Evolutionary conservation across 148 eudicot genomes (phyloP).

Genomic region (Chenopodium formosanum): DNA sequence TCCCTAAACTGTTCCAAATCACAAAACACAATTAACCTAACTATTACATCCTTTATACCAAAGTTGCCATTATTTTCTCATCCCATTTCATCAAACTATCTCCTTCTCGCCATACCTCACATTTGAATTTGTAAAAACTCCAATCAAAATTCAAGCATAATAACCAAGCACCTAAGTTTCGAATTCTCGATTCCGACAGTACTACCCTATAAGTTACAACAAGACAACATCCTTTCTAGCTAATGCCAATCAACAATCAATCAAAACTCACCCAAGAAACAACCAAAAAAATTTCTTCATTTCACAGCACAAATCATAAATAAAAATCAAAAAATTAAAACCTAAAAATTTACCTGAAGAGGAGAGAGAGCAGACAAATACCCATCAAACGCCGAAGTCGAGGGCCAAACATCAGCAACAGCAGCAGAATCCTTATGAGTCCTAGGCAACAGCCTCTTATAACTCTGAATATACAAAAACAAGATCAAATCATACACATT

Average conservation of each 20-base stretch:
- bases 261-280: neutral
- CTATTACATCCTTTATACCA: neutral
- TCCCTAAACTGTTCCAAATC: neutral
- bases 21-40: neutral
- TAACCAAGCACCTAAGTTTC: neutral
- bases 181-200: neutral
- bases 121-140: neutral
- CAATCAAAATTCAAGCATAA: neutral
- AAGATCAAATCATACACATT: slow-evolving; percentile 73
- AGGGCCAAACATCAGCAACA: slow-evolving; percentile 95
- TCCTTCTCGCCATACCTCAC: neutral
- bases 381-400: slow-evolving; percentile 91
- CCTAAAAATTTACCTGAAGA: slow-evolving; percentile 52
- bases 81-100: neutral
- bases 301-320: neutral
- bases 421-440: slow-evolving; percentile 86
- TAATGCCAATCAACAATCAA: neutral
- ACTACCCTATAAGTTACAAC: neutral
- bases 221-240: neutral
- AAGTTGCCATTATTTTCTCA: neutral
- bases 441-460: slow-evolving; percentile 80
- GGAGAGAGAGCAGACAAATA: slow-evolving; percentile 91
- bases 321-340: neutral
- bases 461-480: slow-evolving; percentile 79
- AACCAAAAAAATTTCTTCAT: neutral